phyloP scores from a whole-genome alignment of 1,284 basidiomycete genomes.

The Marasmius oreades region DNA sequence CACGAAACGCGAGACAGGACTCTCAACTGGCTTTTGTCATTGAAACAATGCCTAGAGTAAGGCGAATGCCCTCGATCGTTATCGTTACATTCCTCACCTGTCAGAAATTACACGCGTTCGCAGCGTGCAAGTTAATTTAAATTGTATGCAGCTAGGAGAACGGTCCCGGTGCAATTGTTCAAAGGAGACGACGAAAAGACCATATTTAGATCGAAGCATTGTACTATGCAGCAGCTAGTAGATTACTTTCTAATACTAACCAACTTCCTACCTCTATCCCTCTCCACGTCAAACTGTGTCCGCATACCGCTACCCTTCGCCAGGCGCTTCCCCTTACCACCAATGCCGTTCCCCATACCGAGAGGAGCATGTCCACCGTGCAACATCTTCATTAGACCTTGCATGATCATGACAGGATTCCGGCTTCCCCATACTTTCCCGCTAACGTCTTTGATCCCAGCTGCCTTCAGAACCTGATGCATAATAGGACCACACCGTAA shows the following conservation, averaged over 20 bases:
- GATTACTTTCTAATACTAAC: conserved; percentile 44
- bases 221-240: background rate
- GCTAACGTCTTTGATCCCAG: conserved; percentile 91
- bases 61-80: no score
- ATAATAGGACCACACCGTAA: conserved; percentile 87
- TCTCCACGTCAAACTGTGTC: conserved; percentile 62
- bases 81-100: no score
- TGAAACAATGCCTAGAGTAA: no score
- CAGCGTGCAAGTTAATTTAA: no score
- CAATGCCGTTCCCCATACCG: conserved; percentile 73
- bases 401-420: conserved; percentile 67
- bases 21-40: no score
- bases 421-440: conserved; percentile 94
- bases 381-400: conserved; percentile 61
- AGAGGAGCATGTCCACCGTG: conserved; percentile 72
- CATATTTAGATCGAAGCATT: no score
- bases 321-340: conserved; percentile 63
- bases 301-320: conserved; percentile 68
- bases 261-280: conserved; percentile 68
- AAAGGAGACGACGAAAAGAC: no score
- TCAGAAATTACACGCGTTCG: no score
- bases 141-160: no score
- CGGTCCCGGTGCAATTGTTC: no score
- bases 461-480: conserved; percentile 87
- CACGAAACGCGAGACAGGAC: no score